Evolutionary conservation across 2,329 filamentous ascomycete genomes (phyloP), one percentile per base, ranked within the genome.

Genomic region (Rasamsonia emersonii): DNA sequence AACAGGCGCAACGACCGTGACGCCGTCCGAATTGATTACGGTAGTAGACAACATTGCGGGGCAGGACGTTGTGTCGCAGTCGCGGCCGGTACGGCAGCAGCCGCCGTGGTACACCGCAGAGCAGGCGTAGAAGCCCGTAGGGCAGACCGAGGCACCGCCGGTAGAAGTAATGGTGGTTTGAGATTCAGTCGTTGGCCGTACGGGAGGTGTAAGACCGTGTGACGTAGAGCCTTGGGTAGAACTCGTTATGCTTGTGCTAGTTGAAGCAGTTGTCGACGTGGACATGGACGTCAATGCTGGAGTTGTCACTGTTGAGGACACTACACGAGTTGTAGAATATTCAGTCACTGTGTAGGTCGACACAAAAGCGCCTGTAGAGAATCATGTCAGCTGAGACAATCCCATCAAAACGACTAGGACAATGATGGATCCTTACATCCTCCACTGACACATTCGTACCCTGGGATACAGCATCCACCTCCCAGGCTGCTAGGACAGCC

Each of bases 91-190:
- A 36, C 82, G 82, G 61, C 89, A 96, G 64, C 89, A 96, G 13
- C 86, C 86, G 9, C 83, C 86, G 2, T 72, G 65, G 37, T 88
- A 85, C 38, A 78, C 77, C 2, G 89, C 89, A 2, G 79, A 75
- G 58, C 89, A 96, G 30, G 85, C 80, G 58, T 96, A 96, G 66
- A 88, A 96, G 2, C 88, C 88, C 0, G 80, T 88, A 0, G 89
- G 89, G 47, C 89, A 96, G 46, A 71, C 50, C 6, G 55, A 48
- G 19, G 41, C 66, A 18, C 58, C 58, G 28, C 47, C 40, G 24
- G 49, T 35, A 27, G 54, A 44, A 11, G 38, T 38, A 31, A 42
- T 32, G 8, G 38, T 49, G 18, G 45, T 50, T 9, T 65, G 55
- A 17, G 60, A 44, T 1, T 57, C 59, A 9, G 54, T 54, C 0